phyloP scores from a whole-genome alignment of 2,329 filamentous ascomycete species.

The Hymenoscyphus scutula region DNA sequence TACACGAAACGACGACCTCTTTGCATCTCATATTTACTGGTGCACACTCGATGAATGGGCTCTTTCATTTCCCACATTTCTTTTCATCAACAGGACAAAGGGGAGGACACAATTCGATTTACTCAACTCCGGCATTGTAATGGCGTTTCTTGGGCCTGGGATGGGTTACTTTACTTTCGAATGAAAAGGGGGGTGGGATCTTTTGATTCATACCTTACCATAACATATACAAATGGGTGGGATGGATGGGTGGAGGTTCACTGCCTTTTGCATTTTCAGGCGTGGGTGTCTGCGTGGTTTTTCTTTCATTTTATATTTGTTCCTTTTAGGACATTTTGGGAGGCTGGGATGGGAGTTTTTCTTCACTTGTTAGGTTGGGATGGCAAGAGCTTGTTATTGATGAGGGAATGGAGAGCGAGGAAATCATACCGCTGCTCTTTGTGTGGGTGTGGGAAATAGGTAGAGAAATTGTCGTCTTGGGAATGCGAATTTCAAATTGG shows the following conservation, averaged over 20 bases:
- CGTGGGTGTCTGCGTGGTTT: background rate
- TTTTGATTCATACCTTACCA: too few species aligned
- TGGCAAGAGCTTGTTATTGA: background rate
- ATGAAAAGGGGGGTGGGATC: too few species aligned
- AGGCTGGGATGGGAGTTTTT: background rate
- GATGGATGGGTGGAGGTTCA: background rate
- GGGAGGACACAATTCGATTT: background rate
- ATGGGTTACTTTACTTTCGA: background rate
- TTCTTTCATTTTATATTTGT: background rate
- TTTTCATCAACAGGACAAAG: background rate
- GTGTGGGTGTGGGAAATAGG: background rate
- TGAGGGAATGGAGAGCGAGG: background rate
- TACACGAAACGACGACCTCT: background rate
- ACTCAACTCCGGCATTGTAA: conserved; percentile 11
- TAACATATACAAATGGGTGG: background rate
- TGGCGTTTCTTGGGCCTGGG: conserved; percentile 1
- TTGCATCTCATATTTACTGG: background rate
- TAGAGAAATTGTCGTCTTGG: background rate
- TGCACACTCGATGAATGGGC: background rate
- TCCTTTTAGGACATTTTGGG: background rate
- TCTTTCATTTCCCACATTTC: background rate
- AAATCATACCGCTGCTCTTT: background rate
- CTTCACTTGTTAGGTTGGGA: too few species aligned
- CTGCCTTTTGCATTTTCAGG: background rate
- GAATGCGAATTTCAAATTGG: background rate